Evolutionary conservation across 1,284 basidiomycete genomes (phyloP).

Genomic region (Psilocybe mexicana): DNA sequence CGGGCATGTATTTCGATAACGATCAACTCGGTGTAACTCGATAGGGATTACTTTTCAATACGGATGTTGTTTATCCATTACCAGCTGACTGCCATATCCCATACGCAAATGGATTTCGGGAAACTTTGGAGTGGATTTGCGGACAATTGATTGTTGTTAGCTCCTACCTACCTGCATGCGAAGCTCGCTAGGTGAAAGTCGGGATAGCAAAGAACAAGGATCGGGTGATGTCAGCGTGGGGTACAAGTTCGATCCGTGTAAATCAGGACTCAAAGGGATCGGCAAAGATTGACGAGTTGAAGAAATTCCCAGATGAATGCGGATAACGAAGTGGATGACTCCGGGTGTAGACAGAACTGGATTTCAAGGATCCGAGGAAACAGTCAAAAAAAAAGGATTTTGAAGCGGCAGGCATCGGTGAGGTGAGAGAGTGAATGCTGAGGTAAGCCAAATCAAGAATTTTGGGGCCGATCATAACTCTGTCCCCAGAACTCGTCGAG

Average conservation of each 20-base stretch:
- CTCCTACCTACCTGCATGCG: not conserved
- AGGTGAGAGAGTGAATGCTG: slow-evolving; percentile 25
- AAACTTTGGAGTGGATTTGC: not conserved
- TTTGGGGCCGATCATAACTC: slow-evolving; percentile 43
- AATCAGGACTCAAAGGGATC: not conserved
- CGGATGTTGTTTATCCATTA: not conserved
- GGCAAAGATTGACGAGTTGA: not conserved
- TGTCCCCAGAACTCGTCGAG: slow-evolving; percentile 35
- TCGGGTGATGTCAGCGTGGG: not conserved
- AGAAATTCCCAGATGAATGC: not conserved
- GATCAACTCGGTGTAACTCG: slow-evolving; percentile 14
- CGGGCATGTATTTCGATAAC: slow-evolving; percentile 14
- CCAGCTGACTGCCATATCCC: not conserved
- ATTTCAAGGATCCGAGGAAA: slow-evolving; percentile 3
- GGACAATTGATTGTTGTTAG: not conserved
- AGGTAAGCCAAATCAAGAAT: slow-evolving; percentile 38
- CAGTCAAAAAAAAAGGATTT: not conserved
- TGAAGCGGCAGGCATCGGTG: slow-evolving; percentile 4
- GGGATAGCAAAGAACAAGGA: not conserved
- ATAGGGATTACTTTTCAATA: not conserved
- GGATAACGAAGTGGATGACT: not conserved
- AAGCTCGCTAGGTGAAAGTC: not conserved
- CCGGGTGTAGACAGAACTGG: not conserved
- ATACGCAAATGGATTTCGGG: not conserved
- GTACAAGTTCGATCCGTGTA: not conserved